Evolutionary conservation across 441 rosid species (phyloP), one percentile per base, ranked within the genome.

Genomic region (Croton laevigatus): DNA sequence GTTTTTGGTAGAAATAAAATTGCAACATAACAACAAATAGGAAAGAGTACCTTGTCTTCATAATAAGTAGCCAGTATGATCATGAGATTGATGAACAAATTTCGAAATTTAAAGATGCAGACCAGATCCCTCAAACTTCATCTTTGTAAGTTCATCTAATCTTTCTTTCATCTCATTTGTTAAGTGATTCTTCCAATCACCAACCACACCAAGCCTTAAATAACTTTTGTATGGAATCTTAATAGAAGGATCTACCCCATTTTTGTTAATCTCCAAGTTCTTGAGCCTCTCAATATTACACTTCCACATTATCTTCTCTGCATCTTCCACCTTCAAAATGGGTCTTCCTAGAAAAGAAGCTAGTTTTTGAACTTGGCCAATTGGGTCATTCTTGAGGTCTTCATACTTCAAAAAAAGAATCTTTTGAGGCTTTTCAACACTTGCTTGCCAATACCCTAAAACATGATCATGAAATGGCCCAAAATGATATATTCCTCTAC

Each of bases 181-280:
- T 3, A 78, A 68, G 36, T 23, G 17, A 19, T 66, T 81, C 67
- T 69, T 75, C 84, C 79, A 66, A 36, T 75, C 81, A 8, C 79
- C 81, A 36, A 77, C 75, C 5, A n/a, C 5, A 34, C 81, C 81
- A 4, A 17, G 45, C 73, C 78, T 74, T 16, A 78, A 78, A 68
- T 53, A 74, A 34, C 59, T 27, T 1, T 51, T 62, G 19, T 67
- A 9, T 0, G 70, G 17, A 8, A 63, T 4, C 2, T 57, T 54
- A 6, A 10, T 0, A 62, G 36, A 12, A 32, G 73, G 73, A 9
- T 53, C 68, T 11, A 23, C 69, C 8, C 80, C 80, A 54, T 4
- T 60, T 69, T 46, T 74, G 48, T 74, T 74, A 1, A 62, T 17
- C 59, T 74, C 77, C 32, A 62, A 44, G 49, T 40, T 57, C 19